A percentile compares a stretch with the other conserved stretches of the same genome.
phyloP scores from a whole-genome alignment of 176 grass and related monocot genomes.

The Dendrocalamus sinicus region DNA sequence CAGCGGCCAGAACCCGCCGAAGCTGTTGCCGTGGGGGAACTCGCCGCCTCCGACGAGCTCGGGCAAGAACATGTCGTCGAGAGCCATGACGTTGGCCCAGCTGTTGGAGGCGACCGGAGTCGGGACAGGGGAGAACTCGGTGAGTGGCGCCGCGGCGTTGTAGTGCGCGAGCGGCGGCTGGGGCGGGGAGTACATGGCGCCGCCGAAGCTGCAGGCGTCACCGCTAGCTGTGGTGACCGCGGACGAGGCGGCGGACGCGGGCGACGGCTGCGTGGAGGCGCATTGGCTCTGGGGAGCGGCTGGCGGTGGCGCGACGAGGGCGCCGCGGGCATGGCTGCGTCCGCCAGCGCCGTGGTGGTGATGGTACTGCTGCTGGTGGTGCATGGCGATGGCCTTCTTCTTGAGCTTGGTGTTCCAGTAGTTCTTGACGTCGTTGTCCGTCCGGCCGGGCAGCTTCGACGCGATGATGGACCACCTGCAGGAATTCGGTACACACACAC shows the following conservation, averaged over 20 bases:
- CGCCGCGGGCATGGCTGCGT: not conserved
- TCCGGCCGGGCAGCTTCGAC: constrained; percentile 79
- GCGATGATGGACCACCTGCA: constrained; percentile 92
- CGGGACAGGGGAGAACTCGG: constrained; percentile 28
- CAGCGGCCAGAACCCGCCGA: constrained; percentile 42
- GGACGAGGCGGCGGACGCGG: constrained; percentile 49
- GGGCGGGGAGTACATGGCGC: constrained; percentile 46
- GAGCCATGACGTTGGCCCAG: constrained; percentile 15
- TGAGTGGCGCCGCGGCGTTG: constrained; percentile 18
- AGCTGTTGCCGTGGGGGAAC: constrained; percentile 33
- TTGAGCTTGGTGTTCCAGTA: constrained; percentile 99
- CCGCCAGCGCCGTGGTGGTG: not conserved
- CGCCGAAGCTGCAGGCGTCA: constrained; percentile 53
- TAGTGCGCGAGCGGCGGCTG: constrained; percentile 33
- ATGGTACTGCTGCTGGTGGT: not conserved
- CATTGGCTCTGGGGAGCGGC: constrained; percentile 43
- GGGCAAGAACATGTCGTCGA: constrained; percentile 61
- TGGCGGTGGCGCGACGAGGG: not conserved
- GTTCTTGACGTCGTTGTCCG: constrained; percentile 97
- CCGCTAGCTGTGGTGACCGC: constrained; percentile 50
- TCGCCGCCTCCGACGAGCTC: constrained; percentile 55
- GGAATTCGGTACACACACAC: not conserved
- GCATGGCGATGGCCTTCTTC: constrained; percentile 70
- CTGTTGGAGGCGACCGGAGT: not conserved
- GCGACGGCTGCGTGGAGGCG: constrained; percentile 50